phyloP scores from a whole-genome alignment of 345 rosid genomes.

The Brassica nigra region DNA sequence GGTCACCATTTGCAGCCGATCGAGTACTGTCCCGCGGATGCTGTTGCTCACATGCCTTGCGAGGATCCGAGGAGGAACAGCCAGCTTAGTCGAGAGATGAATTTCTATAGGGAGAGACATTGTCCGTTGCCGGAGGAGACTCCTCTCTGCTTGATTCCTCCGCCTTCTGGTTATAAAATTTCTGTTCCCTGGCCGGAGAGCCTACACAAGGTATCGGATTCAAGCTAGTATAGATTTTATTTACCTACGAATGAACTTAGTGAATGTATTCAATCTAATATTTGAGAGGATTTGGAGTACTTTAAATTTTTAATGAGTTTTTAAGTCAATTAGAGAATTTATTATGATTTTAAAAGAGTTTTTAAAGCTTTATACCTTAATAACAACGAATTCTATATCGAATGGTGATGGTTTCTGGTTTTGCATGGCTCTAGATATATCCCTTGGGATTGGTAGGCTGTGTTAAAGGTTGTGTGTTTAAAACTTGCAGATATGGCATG shows the following conservation, averaged over 20 bases:
- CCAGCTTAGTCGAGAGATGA: conserved; percentile 73
- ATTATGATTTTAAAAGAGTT: too few species aligned
- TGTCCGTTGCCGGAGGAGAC: background rate
- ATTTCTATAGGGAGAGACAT: background rate
- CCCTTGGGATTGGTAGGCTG: background rate
- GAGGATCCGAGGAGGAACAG: conserved; percentile 92
- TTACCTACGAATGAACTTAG: background rate
- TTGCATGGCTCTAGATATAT: background rate
- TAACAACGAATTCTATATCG: too few species aligned
- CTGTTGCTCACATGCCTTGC: conserved; percentile 93
- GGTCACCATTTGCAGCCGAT: conserved; percentile 70
- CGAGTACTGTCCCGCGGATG: conserved; percentile 71
- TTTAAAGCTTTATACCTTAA: background rate
- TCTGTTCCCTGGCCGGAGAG: conserved; percentile 93
- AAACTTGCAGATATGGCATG: conserved; percentile 77
- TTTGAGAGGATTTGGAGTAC: background rate
- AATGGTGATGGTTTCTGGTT: background rate
- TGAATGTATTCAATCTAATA: background rate
- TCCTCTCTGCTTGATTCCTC: conserved; percentile 81
- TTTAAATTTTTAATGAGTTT: background rate
- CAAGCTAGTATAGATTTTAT: background rate
- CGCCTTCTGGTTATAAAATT: conserved; percentile 73
- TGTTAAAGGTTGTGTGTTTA: background rate
- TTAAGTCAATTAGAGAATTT: background rate
- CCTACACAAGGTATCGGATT: conserved; percentile 67